Conservation (phyloP, 2,329 filamentous ascomycete species). For the Exserohilum turcica region DNA sequence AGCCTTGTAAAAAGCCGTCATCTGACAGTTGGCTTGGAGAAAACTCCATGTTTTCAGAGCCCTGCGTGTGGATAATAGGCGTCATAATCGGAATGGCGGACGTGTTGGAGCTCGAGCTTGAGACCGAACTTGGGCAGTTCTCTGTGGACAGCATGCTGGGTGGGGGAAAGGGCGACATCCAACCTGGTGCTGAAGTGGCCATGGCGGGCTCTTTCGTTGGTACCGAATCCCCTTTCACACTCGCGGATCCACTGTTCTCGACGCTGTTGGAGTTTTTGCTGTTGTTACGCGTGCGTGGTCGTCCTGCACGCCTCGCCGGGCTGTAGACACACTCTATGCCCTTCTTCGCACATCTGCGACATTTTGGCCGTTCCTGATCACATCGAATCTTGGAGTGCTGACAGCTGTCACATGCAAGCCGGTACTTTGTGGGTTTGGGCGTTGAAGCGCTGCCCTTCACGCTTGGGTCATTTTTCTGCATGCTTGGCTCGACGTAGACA, state of each 20-base stretch:
- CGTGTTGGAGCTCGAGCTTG: slow-evolving; percentile 4
- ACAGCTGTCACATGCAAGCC: slow-evolving; percentile 13
- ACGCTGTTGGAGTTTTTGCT: background rate
- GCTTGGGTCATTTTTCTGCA: slow-evolving; percentile 4
- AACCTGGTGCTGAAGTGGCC: background rate
- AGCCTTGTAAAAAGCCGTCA: slow-evolving; percentile 3
- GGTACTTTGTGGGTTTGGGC: slow-evolving; percentile 9
- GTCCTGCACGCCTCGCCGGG: slow-evolving; percentile 9
- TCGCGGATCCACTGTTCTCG: background rate
- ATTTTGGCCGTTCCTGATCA: slow-evolving; percentile 10
- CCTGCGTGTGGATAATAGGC: slow-evolving; percentile 1
- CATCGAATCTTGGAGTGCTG: slow-evolving; percentile 14
- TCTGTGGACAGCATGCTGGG: background rate
- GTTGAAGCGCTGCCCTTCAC: slow-evolving; percentile 1
- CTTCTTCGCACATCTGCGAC: slow-evolving; percentile 14
- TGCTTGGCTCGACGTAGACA: background rate
- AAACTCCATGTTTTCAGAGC: slow-evolving; percentile 3
- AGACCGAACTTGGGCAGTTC: slow-evolving; percentile 3
- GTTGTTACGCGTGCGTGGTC: slow-evolving; percentile 10
- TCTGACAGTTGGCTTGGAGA: slow-evolving; percentile 1
- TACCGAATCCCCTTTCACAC: background rate
- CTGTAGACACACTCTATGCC: slow-evolving; percentile 12
- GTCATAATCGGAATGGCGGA: background rate
- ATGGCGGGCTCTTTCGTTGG: background rate
- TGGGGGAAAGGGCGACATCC: slow-evolving; percentile 6